Evolutionary conservation across 1,139 yeast genomes (phyloP), one percentile per base, ranked within the genome.

Genomic region (Lodderomyces oxycetoniae): DNA sequence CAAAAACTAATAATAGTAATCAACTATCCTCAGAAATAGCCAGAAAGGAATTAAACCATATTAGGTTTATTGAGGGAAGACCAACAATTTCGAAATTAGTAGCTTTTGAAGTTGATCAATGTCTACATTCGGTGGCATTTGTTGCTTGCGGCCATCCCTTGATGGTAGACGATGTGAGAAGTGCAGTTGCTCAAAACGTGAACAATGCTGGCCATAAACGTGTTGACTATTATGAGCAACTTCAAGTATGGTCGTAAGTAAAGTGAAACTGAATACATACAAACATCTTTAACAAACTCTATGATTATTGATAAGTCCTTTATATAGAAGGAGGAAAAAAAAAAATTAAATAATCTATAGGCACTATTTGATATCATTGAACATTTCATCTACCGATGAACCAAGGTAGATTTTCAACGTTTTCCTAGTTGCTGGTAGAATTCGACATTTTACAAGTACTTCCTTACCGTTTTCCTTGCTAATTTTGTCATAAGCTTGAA

Each of bases 401-500:
- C 91, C 91, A 38, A 80, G 63, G 48, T 82, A 82, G 3, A 81
- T 55, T 41, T 61, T 67, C 35, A 82, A 54, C 22, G 82, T 84
- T 28, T 68, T 67, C 40, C 75, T 70, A 0, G 89, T 81, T 4
- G 85, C 80, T 1, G 89, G 89, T 23, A 81, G 54, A 6, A 82
- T 53, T 46, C 75, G 77, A 50, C 85, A 78, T 45, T 70, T 76
- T 3, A 82, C 89, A 60, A 70, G 46, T 1, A 67, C 61, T 26
- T 71, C 75, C 28, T 62, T 63, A 3, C 48, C 52, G 3, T 44
- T 52, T 19, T 47, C 45, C 12, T 33, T 26, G 9, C 38, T 40
- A 23, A 67, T 44, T 35, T 63, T 59, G 42, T 80, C 88, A 50
- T 82, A 82, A 0, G 89, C 89, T 52, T 84, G 93, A 45, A 84